Base-by-base conservation (phyloP, 2,329 filamentous ascomycete species). In the Fusarium sp. region DNA sequence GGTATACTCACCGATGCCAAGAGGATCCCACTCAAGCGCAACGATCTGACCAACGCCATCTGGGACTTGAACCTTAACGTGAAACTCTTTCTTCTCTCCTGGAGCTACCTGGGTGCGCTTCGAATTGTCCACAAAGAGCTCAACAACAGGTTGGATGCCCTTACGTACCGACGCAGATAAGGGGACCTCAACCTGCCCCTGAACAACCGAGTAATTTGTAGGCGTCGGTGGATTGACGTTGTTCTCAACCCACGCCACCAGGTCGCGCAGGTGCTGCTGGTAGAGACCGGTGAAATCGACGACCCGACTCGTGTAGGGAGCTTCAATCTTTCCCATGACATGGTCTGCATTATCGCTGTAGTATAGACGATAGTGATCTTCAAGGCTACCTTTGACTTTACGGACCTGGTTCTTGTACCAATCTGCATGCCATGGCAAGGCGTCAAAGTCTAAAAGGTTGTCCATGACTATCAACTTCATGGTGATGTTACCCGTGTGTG, bases 391-490 rank as follows among this genome's bases (percentile, higher is more conserved):
- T 6, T 69, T 45, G 0, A 52, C 56, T 14, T 60, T 24, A 4
- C 49, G 45, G 12, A 74, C 71, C 27, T 67, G 51, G 8, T 25
- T 25, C 14, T 56, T 61, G 32, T 74, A 75, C 74, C 74, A 75
- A 42, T 73, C 70, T 7, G 74, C 73, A 42, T 75, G 74, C 67
- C 67, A 67, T 1, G 73, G 71, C 18, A 68, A 63, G 6, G 74
- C 74, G 14, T 75, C 73, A n/a, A 46, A 57, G 46, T 75, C 71
- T 4, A 57, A 12, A 7, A 75, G 66, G 13, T 64, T 73, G 40
- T 72, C 65, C 51, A 75, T 54, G 37, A 70, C 61, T n/a, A 75
- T 71, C 32, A 73, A 4, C 55, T 75, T 75, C 27, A 34, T 54
- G 1, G 53, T 67, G 40, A 74, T 66, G 22, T 70, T 49, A 2